These are phyloP conservation scores for Aspergillus carbonarius DNA, from an alignment of 2,329 filamentous ascomycete species.

Conservation along the genomic window DNA sequence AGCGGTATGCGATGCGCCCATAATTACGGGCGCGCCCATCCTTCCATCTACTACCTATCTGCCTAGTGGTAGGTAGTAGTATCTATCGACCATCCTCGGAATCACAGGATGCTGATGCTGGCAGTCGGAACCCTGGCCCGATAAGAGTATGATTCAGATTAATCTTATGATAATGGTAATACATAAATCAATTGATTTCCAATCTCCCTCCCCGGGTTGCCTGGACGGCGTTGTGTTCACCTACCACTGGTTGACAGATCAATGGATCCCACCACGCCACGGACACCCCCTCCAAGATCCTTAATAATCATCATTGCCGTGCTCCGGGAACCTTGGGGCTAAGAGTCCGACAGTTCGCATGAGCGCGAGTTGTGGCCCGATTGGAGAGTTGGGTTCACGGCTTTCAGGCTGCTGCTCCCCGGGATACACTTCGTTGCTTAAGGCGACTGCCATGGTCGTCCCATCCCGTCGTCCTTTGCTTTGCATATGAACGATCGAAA, in stretches of 20 bases:
- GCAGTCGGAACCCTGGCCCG: constrained; percentile 6
- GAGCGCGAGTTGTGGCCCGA: not conserved
- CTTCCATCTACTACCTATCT: not conserved
- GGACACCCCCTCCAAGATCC: not conserved
- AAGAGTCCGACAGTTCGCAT: not conserved
- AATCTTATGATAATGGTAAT: constrained; percentile 23
- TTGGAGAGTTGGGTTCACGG: not conserved
- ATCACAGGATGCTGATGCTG: not conserved
- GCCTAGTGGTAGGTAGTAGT: not conserved
- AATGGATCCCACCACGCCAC: not conserved
- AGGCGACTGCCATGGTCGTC: not conserved
- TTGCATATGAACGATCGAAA: not conserved
- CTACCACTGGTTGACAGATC: constrained; percentile 1
- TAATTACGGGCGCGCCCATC: not conserved
- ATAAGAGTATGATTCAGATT: constrained; percentile 19
- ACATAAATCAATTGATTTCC: constrained; percentile 21
- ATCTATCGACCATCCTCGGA: not conserved
- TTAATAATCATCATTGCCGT: not conserved
- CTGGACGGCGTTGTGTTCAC: not conserved
- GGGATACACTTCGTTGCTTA: not conserved
- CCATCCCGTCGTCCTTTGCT: not conserved
- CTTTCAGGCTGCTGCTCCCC: not conserved
- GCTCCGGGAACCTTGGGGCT: not conserved
- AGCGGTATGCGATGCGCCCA: constrained; percentile 3
- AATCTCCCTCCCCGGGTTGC: not conserved